Base-by-base conservation (phyloP, 2,329 filamentous ascomycete genomes). In the Ceratocystis smalleyi region DNA sequence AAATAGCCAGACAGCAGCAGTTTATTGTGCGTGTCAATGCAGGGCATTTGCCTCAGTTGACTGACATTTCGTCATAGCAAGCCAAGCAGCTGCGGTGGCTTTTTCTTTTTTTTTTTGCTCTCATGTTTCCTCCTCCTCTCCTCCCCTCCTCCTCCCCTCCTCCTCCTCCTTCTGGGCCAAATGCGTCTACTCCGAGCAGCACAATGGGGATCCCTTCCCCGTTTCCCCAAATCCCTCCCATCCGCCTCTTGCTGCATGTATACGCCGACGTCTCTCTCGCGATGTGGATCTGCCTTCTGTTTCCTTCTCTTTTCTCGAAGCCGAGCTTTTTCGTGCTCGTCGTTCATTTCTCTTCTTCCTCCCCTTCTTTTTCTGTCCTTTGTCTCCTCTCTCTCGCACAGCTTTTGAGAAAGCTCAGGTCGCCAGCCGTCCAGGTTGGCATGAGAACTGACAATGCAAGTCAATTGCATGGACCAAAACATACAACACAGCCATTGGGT, bases 391-490 rank as follows among this genome's bases (percentile, higher is more conserved):
- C 8, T 30, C 17, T 57, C 24, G 54, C 47, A 12, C 19, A 24
- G 47, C 47, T 51, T 51, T 15, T 40, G 10, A 3, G 6, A 27
- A 22, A 15, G 47, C 47, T 35, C 54, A 15, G 32, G 54, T 32
- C 54, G 15, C 24, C 6, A 7, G 54, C 15, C 54, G 54, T 32
- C 54, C 27, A 57, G 54, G 24, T 32, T 32, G 54, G 54, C 54
- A 57, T 57, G 54, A 57, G 54, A 57, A 57, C 54, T 57, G 54
- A 57, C 54, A 57, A 57, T 35, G 54, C 54, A 57, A 57, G 54
- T 57, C 54, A 57, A 35, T 57, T 35, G 40, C 57, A 60, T 40
- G 35, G 57, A 10, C 57, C 32, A 60, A 47, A 61, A 47, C 59
- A 61, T 22, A 40, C 22, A 24, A 47, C 40, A 61, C 40, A 61